Evolutionary conservation across 2,329 filamentous ascomycete genomes (phyloP).

Genomic region (Aspergillus eucalypticola): DNA sequence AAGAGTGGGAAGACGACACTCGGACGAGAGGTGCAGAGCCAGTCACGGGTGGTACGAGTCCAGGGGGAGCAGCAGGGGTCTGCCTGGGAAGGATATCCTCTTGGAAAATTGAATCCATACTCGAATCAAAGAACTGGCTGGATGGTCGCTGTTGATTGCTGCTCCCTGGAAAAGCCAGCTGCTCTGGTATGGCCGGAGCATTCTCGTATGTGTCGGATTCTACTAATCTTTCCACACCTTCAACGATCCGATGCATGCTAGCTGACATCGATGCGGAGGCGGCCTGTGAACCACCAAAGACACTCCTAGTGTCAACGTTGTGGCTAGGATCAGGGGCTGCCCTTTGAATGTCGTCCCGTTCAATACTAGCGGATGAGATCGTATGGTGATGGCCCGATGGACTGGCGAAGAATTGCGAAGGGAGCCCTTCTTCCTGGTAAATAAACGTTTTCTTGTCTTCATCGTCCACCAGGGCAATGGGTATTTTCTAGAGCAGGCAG

Average conservation of each 20-base stretch:
- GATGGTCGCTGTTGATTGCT: conserved; percentile 25
- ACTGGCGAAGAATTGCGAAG: conserved; percentile 52
- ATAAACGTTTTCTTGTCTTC: conserved; percentile 50
- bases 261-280: conserved; percentile 47
- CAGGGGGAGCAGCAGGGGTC: conserved; percentile 37
- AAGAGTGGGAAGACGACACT: conserved; percentile 32
- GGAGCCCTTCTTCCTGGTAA: conserved; percentile 55
- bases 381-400: conserved; percentile 44
- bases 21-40: conserved; percentile 21
- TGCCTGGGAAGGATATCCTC: conserved; percentile 24
- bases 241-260: conserved; percentile 43
- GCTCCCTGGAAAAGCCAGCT: conserved; percentile 29
- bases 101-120: conserved; percentile 24
- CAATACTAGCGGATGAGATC: conserved; percentile 43
- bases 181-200: conserved; percentile 27
- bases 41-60: conserved; percentile 29
- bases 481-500: conserved; percentile 43
- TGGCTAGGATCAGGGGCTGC: conserved; percentile 27
- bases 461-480: conserved; percentile 50
- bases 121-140: conserved; percentile 26
- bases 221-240: conserved; percentile 41
- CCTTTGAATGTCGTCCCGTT: conserved; percentile 41
- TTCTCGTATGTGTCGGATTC: conserved; percentile 44
- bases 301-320: conserved; percentile 32
- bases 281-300: conserved; percentile 48